Base-by-base conservation (phyloP, 2,329 filamentous ascomycete species). In the Phyllosticta citrichinensis region DNA sequence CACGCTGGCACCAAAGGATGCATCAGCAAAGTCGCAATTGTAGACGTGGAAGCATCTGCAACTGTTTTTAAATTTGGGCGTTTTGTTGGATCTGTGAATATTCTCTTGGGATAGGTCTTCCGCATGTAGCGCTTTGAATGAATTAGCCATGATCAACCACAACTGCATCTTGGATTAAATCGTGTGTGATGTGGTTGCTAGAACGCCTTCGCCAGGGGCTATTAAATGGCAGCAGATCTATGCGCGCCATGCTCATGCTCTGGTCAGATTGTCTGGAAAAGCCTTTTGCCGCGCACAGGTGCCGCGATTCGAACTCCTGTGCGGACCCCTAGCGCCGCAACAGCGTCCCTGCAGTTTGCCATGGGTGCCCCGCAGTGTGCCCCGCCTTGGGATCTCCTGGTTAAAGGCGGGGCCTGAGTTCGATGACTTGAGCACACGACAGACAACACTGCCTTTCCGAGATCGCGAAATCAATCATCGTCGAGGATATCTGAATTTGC, bases 1-100 rank as follows among this genome's bases (percentile, higher is more conserved):
- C 63, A 77, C 71, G 24, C 75, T 87, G 64, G 79, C 80, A 17
- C 77, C 79, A 19, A 67, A 67, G 40, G 69, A 68, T 6, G 17
- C 30, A 5, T 8, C 50, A 51, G 66, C 66, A 53, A 59, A 58
- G 30, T 6, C 40, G 35, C 11, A 52, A 33, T 20, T 52, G 57
- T 27, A 40, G 57, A 54, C 19, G 11, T 52, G 24, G 47, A 9
- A 40, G 25, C n/a, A 52, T 24, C 10, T 50, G 25, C 50, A 57
- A 57, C 35, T 5, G 30, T 52, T 9, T 55, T 53, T 27, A 47
- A 55, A 51, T 24, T 52, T 47, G 25, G 54, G 58, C 58, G 55
- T 61, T 56, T 57, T 24, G 19, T 24, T 53, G 40, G 54, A 54
- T 54, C 40, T 60, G 58, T 56, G 55, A 60, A 60, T 56, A 60